A percentile compares a stretch with the other conserved stretches of the same genome.
phyloP scores from a whole-genome alignment of 345 rosid genomes.

The Euphorbia tirucalli region DNA sequence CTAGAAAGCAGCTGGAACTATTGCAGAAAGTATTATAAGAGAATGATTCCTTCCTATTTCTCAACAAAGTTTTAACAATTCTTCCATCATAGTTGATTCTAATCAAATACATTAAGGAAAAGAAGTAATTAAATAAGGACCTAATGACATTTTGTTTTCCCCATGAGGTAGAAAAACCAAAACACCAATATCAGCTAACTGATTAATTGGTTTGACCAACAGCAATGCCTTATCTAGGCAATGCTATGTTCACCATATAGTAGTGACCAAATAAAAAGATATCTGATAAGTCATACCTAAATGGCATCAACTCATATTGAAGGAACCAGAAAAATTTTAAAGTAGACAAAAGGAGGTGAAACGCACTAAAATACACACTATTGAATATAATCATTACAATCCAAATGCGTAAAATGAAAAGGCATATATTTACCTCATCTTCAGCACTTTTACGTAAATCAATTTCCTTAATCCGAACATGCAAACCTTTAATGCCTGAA shows the following conservation, averaged over 20 bases:
- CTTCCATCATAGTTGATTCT: not conserved
- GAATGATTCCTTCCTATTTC: not conserved
- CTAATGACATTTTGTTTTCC: not conserved
- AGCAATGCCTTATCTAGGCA: not conserved
- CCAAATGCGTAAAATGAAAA: not conserved
- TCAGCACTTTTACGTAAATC: slow-evolving; percentile 58
- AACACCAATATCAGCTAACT: not conserved
- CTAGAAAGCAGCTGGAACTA: not conserved
- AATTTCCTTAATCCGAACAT: slow-evolving; percentile 46
- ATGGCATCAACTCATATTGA: not conserved
- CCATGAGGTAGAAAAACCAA: not conserved
- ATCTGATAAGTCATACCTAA: not conserved
- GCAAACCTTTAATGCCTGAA: slow-evolving; percentile 64
- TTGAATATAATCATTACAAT: not conserved
- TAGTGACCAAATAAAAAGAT: not conserved
- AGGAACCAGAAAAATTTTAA: not conserved
- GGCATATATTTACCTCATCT: slow-evolving; percentile 58
- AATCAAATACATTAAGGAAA: not conserved
- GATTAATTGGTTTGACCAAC: not conserved
- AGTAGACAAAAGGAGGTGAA: not conserved
- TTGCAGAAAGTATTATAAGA: not conserved
- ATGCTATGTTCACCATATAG: not conserved
- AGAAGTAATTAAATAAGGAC: not conserved
- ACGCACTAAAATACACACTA: not conserved
- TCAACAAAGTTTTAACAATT: not conserved